A percentile compares a stretch with the other conserved stretches of the same genome.
phyloP scores from a whole-genome alignment of 805 yeast genomes.

The Ascoidea tarda region DNA sequence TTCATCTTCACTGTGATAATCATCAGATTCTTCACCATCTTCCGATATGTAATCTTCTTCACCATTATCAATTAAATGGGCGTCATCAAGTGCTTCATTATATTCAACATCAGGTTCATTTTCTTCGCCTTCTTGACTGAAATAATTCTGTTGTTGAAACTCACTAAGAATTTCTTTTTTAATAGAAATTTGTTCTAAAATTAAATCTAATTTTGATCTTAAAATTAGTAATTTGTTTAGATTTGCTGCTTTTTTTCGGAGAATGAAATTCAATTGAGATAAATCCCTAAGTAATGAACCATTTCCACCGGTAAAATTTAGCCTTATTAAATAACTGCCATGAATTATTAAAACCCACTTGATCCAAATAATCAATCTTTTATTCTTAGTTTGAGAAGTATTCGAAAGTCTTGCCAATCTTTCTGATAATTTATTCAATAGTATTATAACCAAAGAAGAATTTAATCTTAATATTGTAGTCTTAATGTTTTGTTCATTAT shows the following conservation, averaged over 20 bases:
- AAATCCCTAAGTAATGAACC: constrained; percentile 15
- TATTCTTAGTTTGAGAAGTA: constrained; percentile 25
- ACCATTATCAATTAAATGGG: constrained; percentile 30
- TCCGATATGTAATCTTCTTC: constrained; percentile 22
- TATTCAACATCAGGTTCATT: constrained; percentile 48
- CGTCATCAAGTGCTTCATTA: constrained; percentile 47
- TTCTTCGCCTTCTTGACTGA: constrained; percentile 18
- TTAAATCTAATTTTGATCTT: constrained; percentile 67
- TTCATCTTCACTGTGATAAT: constrained; percentile 19
- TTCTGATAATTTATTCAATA: constrained; percentile 49
- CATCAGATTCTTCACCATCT: constrained; percentile 21
- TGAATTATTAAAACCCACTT: constrained; percentile 75
- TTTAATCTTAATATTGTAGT: constrained; percentile 41
- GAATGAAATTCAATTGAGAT: constrained; percentile 48
- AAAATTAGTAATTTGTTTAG: constrained; percentile 64
- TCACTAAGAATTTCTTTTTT: constrained; percentile 34
- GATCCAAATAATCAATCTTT: constrained; percentile 56
- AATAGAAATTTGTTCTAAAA: constrained; percentile 37
- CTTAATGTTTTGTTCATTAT: constrained; percentile 37
- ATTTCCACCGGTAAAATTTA: constrained; percentile 29
- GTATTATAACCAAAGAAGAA: constrained; percentile 34
- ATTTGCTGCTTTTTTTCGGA: constrained; percentile 50
- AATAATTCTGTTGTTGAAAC: constrained; percentile 14
- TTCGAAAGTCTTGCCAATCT: constrained; percentile 44
- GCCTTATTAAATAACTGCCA: constrained; percentile 51